Evolutionary conservation across 1,139 yeast species (phyloP).

Genomic region (Keqinozyma sinolaborantium): DNA sequence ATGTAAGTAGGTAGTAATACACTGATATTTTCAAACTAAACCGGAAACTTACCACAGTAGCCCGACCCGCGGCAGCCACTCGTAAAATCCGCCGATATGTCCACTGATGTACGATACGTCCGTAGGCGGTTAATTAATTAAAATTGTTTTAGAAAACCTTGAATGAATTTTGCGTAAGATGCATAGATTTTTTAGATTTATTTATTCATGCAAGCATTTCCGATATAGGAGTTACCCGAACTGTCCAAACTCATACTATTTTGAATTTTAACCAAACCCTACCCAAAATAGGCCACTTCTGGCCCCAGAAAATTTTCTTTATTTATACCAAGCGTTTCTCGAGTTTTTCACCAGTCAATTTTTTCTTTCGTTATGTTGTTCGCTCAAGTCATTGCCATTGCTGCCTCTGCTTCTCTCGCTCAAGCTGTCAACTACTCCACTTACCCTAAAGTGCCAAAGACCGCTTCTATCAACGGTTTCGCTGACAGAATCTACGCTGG

Average conservation of each 20-base stretch:
- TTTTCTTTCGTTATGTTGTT: slow-evolving; percentile 13
- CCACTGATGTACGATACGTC: no score
- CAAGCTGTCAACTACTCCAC: slow-evolving; percentile 17
- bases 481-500: slow-evolving; percentile 44
- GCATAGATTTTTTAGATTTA: no score
- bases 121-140: no score
- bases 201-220: no score
- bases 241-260: not conserved
- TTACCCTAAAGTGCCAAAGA: slow-evolving; percentile 46
- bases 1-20: slow-evolving; percentile 4
- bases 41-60: no score
- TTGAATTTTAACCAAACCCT: not conserved
- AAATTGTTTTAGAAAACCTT: no score
- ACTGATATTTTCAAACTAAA: no score
- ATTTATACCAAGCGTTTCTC: slow-evolving; percentile 1
- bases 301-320: slow-evolving; percentile 1
- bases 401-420: slow-evolving; percentile 10
- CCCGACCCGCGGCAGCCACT: no score
- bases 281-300: not conserved
- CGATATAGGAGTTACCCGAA: no score
- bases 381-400: slow-evolving; percentile 7
- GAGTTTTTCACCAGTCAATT: not conserved
- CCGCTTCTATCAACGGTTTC: slow-evolving; percentile 50
- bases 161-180: no score
- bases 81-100: no score